Evolutionary conservation across 441 rosid species (phyloP).

Genomic region (Aleurites moluccanus): DNA sequence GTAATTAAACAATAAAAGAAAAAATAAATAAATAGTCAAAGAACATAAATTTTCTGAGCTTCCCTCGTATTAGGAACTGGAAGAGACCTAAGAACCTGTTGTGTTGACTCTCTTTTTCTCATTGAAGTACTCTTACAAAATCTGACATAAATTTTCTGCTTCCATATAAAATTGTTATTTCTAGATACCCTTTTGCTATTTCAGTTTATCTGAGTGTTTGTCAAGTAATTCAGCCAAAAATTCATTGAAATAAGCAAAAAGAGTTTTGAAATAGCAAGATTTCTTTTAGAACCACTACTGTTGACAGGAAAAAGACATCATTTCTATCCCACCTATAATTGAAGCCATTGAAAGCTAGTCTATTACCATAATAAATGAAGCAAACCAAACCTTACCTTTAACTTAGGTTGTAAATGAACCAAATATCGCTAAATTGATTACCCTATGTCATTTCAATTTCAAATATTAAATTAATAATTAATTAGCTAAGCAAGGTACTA

Average conservation of each 20-base stretch:
- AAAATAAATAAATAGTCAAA: not conserved
- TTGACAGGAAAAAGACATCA: constrained; percentile 1
- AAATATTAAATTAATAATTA: no score
- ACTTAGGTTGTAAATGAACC: not conserved
- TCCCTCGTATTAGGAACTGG: constrained; percentile 24
- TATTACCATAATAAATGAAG: constrained; percentile 17
- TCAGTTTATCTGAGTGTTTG: not conserved
- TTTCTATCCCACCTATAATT: not conserved
- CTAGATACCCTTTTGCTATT: constrained; percentile 2
- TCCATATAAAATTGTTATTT: constrained; percentile 4
- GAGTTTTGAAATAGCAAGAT: not conserved
- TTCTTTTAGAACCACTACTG: not conserved
- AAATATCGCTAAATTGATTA: no score
- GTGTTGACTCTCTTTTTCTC: constrained; percentile 9
- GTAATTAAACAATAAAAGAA: not conserved
- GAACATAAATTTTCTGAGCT: not conserved
- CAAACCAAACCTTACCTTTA: constrained; percentile 19
- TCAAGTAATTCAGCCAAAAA: not conserved
- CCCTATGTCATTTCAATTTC: no score
- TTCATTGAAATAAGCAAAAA: not conserved
- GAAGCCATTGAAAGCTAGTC: not conserved
- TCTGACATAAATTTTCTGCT: constrained; percentile 2
- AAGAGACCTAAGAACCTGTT: not conserved
- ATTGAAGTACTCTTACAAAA: constrained; percentile 10
- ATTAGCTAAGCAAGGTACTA: no score